These are phyloP conservation scores for Pistacia atlantica DNA, from an alignment of 345 rosid genomes.

Conservation along the genomic window DNA sequence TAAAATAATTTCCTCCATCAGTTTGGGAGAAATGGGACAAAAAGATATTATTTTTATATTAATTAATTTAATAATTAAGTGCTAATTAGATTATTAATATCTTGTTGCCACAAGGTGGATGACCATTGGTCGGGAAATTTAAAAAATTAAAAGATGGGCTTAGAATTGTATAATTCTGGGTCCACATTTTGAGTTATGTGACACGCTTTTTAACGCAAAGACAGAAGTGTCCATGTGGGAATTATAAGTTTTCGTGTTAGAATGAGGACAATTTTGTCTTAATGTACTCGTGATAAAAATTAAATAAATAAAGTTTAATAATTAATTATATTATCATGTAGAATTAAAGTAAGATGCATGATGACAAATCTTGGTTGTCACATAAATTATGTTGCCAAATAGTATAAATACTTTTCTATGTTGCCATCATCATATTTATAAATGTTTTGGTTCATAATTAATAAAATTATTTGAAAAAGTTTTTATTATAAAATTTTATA, in stretches of 20 bases:
- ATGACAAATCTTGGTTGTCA: not conserved
- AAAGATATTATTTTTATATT: not conserved
- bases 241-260: not conserved
- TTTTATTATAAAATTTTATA: no score
- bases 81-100: not conserved
- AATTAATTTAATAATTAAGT: not conserved
- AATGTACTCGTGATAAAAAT: no score
- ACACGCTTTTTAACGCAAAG: not conserved
- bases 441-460: no score
- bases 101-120: not conserved
- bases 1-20: constrained; percentile 2
- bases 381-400: not conserved
- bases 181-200: constrained; percentile 3
- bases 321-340: no score
- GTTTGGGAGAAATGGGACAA: constrained; percentile 14
- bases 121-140: constrained; percentile 7
- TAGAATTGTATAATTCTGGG: not conserved
- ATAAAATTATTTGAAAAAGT: no score
- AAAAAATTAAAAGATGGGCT: not conserved
- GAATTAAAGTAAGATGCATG: not conserved
- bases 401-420: no score
- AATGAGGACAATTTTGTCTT: constrained; percentile 3
- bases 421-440: no score
- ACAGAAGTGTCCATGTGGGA: not conserved
- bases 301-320: no score